Evolutionary conservation across 2,329 filamentous ascomycete genomes (phyloP).

Genomic region (Aphanocladium album): DNA sequence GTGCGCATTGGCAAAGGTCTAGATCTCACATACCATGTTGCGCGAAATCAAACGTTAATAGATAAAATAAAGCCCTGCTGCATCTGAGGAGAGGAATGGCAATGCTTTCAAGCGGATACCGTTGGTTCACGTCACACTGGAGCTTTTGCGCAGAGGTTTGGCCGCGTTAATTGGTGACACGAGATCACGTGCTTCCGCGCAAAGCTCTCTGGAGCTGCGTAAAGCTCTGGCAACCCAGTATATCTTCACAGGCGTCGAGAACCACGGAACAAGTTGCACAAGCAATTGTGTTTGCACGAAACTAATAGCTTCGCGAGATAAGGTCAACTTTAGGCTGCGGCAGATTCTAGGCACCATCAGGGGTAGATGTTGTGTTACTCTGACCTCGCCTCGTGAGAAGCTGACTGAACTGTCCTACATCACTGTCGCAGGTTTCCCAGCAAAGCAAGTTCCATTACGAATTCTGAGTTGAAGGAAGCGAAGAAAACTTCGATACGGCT

Average conservation of each 20-base stretch:
- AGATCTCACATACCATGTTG: slow-evolving; percentile 2
- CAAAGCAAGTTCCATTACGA: slow-evolving; percentile 24
- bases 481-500: not conserved
- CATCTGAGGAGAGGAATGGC: not conserved
- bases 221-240: not conserved
- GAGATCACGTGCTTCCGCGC: slow-evolving; percentile 10
- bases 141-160: not conserved
- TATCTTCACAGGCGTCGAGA: not conserved
- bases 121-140: not conserved
- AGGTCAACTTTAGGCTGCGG: not conserved
- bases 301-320: not conserved
- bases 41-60: not conserved
- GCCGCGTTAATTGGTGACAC: slow-evolving; percentile 11
- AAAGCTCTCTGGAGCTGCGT: not conserved
- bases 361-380: not conserved
- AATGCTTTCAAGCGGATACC: not conserved
- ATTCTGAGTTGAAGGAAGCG: not conserved
- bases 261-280: not conserved
- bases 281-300: not conserved
- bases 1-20: not conserved
- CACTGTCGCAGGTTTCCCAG: not conserved
- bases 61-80: not conserved
- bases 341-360: not conserved
- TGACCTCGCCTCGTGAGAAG: not conserved
- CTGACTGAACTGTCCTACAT: slow-evolving; percentile 4